Base-by-base conservation (phyloP, 192 early-diverging fungal species). In the Globomyces pollinis-pini region DNA sequence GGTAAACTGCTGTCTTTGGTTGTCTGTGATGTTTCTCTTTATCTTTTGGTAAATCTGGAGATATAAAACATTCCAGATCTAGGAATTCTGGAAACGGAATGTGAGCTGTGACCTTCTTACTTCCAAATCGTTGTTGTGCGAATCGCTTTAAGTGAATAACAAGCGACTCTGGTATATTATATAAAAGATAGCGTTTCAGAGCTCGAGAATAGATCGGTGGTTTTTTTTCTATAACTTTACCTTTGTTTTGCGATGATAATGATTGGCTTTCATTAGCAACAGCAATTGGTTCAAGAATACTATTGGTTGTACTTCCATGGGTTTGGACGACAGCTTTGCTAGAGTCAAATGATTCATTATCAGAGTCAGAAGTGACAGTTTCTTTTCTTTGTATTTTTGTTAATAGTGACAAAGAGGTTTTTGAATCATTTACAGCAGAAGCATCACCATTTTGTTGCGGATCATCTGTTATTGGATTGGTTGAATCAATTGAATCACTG, bases 91-190 rank as follows among this genome's bases (percentile, higher is more conserved):
- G 56, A 43, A 78, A 75, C 3, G 47, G 57, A 7, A 78, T 70
- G 18, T 42, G 39, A 15, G 66, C 63, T 20, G 75, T 73, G 2
- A 67, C 20, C 36, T 78, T 78, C 13, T 44, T 21, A 16, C 66
- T 65, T 41, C 68, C 49, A 18, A 61, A 52, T 15, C 60, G 60
- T 32, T 50, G 41, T 11, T 63, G 64, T 51, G 63, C 39, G 49
- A 78, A 78, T 21, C 76, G 66, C 50, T 78, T 78, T 26, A 78
- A 55, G 24, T 74, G 67, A 16, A 78, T 9, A 21, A 73, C 76
- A 9, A 78, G 60, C 16, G 62, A 47, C 16, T 67, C 23, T 7
- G 76, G 76, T n/a, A 59, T 26, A 13, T 7, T 30, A 54, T 78
- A 70, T 6, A 78, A 39, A 18, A 78, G 43, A 35, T 68, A 78